Evolutionary conservation across 768 basidiomycete species (phyloP).

Genomic region (Lentinula sp.): DNA sequence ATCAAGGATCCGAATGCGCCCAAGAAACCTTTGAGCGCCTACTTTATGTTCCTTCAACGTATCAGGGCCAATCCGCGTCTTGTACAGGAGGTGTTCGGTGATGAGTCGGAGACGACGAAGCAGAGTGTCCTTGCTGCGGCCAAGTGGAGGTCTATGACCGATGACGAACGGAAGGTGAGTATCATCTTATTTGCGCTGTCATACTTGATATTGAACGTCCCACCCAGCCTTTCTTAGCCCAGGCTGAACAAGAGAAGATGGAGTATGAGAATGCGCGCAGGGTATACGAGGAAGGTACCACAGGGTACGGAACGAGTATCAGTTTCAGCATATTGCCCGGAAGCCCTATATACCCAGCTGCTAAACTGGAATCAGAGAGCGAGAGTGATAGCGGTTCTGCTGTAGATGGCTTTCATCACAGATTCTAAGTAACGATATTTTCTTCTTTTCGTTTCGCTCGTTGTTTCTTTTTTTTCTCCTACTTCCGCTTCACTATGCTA

Average conservation of each 20-base stretch:
- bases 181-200: conserved; percentile 9
- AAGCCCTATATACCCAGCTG: conserved; percentile 55
- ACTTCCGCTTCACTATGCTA: conserved; percentile 6
- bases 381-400: conserved; percentile 56
- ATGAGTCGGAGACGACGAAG: conserved; percentile 89
- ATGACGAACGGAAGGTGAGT: conserved; percentile 83
- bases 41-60: conserved; percentile 91
- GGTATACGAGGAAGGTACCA: conserved; percentile 80
- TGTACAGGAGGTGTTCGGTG: conserved; percentile 79
- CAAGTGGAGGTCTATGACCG: conserved; percentile 89
- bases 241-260: conserved; percentile 93
- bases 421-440: neutral
- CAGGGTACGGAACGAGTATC: conserved; percentile 64
- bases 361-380: conserved; percentile 61
- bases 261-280: conserved; percentile 84
- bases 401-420: conserved; percentile 2
- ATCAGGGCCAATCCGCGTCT: conserved; percentile 75
- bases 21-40: conserved; percentile 91
- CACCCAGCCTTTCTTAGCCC: conserved; percentile 80
- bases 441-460: conserved; percentile 15
- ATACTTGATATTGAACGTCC: neutral
- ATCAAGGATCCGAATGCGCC: conserved; percentile 97
- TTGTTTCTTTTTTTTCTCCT: conserved; percentile 25
- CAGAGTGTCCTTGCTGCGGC: conserved; percentile 92
- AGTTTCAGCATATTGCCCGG: conserved; percentile 78